Percentiles rank a stretch among this genome's conserved stretches.
Evolutionary conservation across 2,329 filamentous ascomycete species (phyloP).

Genomic region (Curvularia hawaiiensis): DNA sequence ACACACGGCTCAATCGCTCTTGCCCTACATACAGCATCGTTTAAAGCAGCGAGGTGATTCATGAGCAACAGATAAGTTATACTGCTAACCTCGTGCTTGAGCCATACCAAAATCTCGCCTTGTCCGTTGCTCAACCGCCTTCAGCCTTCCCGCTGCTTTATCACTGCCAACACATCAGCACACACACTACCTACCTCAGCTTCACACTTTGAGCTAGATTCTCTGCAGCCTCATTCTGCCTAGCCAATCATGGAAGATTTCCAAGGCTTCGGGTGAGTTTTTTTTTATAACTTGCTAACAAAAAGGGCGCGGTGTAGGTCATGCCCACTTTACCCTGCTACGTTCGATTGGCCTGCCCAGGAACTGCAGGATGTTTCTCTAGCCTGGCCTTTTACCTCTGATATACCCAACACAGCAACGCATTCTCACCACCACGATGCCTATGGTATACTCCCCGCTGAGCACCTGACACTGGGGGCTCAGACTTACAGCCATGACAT

Average conservation of each 20-base stretch:
- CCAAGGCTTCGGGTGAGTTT: constrained; percentile 2
- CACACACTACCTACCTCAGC: not conserved
- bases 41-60: not conserved
- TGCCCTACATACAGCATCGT: not conserved
- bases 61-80: not conserved
- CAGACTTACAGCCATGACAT: not conserved
- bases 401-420: not conserved
- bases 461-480: not conserved
- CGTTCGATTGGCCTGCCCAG: not conserved
- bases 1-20: not conserved
- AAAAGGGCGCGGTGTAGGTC: no score
- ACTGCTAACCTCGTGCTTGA: not conserved
- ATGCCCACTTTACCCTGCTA: no score
- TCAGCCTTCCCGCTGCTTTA: constrained; percentile 5
- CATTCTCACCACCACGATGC: not conserved
- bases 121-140: not conserved
- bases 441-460: not conserved
- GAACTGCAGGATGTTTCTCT: no score
- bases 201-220: not conserved
- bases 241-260: constrained; percentile 7
- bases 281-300: not conserved
- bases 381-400: not conserved
- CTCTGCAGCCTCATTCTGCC: not conserved
- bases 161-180: constrained; percentile 2
- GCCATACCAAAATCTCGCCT: not conserved